Evolutionary conservation across 768 basidiomycete genomes (phyloP), one percentile per base, ranked within the genome.

Genomic region (Pilatotrama ljubarskyi): DNA sequence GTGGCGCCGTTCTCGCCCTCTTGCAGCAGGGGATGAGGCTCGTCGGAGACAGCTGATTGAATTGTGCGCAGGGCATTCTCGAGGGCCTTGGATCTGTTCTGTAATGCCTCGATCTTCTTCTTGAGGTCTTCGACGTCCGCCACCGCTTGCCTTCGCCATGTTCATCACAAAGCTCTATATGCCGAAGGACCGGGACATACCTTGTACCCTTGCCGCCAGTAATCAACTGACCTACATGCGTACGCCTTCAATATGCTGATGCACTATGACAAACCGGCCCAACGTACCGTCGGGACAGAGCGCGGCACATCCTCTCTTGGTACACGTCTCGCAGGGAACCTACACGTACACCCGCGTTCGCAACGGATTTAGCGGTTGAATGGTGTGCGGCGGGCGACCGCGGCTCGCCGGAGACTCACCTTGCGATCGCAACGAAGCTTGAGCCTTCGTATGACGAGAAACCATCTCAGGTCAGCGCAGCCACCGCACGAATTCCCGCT

Each of bases 241-340:
- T 17, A 6, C 43, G 47, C 42, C 53, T 42, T 20, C 40, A 3
- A 17, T 9, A 26, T 10, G 3, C 55, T 20, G 5, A 18, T 54
- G 10, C 20, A 22, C 2, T 3, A 20, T 13, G 11, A 18, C 18
- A 13, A 10, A 35, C 13, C 1, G 69, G 43, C 14, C 37, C 26
- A n/a, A 54, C 63, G 44, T 64, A 86, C 90, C 90, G 56, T 86
- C 83, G n/a, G 90, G 90, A 73, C 90, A 92, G 57, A 91, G 87
- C 17, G 83, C 76, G 22, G 83, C 84, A 67, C 88, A 91, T 35
- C 90, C 90, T 67, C 89, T 78, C 58, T 86, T 86, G 22, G 82
- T 82, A 68, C 90, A 92, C 70, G 84, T 90, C 72, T 87, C 86
- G 73, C 90, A 92, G 11, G 90, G 90, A 35, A 90, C 79, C 88